phyloP scores from a whole-genome alignment of 495 filamentous ascomycete genomes.

The Sordaria brevicollis region DNA sequence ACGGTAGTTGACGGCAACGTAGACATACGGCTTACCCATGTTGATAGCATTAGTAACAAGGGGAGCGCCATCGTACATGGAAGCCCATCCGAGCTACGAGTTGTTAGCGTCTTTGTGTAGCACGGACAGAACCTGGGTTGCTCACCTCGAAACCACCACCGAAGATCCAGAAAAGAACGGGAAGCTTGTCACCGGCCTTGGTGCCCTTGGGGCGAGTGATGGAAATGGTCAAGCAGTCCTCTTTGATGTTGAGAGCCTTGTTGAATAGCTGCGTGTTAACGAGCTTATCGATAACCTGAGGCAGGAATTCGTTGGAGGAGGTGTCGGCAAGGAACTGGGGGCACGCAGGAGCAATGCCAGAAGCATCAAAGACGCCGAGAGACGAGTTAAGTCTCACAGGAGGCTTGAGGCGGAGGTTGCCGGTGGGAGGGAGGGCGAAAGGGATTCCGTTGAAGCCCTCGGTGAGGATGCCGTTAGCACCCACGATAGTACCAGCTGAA shows the following conservation, averaged over 20 bases:
- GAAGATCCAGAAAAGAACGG: slow-evolving; percentile 67
- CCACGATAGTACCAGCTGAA: slow-evolving; percentile 42
- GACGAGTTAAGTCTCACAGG: slow-evolving; percentile 29
- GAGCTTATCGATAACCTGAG: slow-evolving; percentile 41
- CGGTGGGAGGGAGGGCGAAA: slow-evolving; percentile 34
- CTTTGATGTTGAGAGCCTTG: slow-evolving; percentile 32
- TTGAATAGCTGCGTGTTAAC: slow-evolving; percentile 50
- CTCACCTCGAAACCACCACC: slow-evolving; percentile 56
- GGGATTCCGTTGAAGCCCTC: slow-evolving; percentile 42
- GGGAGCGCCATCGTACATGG: slow-evolving; percentile 47
- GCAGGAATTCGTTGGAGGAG: slow-evolving; percentile 27
- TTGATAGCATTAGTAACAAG: slow-evolving; percentile 42
- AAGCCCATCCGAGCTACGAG: slow-evolving; percentile 35
- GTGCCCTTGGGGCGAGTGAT: slow-evolving; percentile 53
- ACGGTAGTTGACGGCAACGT: slow-evolving; percentile 55
- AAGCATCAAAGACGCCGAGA: slow-evolving; percentile 43
- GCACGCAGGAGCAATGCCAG: slow-evolving; percentile 38
- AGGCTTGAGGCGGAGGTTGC: slow-evolving; percentile 31
- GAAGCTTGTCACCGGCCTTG: slow-evolving; percentile 43
- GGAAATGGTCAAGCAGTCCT: slow-evolving; percentile 61
- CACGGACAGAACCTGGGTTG: not conserved
- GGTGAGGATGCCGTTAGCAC: slow-evolving; percentile 15
- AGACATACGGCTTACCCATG: slow-evolving; percentile 51
- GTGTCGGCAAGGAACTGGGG: slow-evolving; percentile 44
- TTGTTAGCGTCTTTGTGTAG: slow-evolving; percentile 1